Conservation (phyloP, 1,284 basidiomycete species). For the Grifola frondosa region DNA sequence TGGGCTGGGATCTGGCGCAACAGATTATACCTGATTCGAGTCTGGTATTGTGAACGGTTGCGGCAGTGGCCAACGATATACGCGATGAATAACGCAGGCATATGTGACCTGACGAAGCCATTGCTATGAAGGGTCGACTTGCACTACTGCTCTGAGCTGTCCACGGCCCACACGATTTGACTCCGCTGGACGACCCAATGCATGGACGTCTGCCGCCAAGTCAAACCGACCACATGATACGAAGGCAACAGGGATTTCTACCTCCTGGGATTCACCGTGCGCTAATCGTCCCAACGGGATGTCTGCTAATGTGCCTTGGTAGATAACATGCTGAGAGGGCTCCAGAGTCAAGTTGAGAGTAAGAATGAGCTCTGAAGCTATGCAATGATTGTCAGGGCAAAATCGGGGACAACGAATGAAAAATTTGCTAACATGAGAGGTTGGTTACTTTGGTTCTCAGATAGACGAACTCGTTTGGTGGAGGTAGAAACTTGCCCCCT, state of each 20-base stretch:
- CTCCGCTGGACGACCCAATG: slow-evolving; percentile 14
- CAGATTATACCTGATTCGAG: too few species aligned
- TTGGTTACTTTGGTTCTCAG: slow-evolving; percentile 60
- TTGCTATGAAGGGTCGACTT: slow-evolving; percentile 8
- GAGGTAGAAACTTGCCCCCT: slow-evolving; percentile 46
- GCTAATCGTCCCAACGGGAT: slow-evolving; percentile 59
- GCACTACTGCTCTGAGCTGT: slow-evolving; percentile 20
- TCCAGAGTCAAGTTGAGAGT: slow-evolving; percentile 54
- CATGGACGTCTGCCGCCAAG: slow-evolving; percentile 56
- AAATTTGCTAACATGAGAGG: slow-evolving; percentile 46
- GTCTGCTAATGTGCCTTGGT: slow-evolving; percentile 64
- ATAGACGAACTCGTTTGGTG: slow-evolving; percentile 59
- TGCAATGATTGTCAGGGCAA: slow-evolving; percentile 10
- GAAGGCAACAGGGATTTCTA: slow-evolving; percentile 71
- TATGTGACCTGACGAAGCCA: too few species aligned
- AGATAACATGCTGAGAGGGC: slow-evolving; percentile 64
- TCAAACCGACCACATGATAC: slow-evolving; percentile 73
- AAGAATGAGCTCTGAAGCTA: slow-evolving; percentile 52
- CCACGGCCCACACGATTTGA: slow-evolving; percentile 20
- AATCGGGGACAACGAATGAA: neutral
- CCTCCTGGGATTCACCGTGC: slow-evolving; percentile 48
- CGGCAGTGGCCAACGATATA: too few species aligned
- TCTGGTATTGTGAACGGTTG: too few species aligned
- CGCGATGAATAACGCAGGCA: too few species aligned
- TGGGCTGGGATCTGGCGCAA: too few species aligned